A percentile compares a stretch with the other conserved stretches of the same genome.
phyloP scores from a whole-genome alignment of 805 yeast genomes.

The Sugiyamaella marilandica region DNA sequence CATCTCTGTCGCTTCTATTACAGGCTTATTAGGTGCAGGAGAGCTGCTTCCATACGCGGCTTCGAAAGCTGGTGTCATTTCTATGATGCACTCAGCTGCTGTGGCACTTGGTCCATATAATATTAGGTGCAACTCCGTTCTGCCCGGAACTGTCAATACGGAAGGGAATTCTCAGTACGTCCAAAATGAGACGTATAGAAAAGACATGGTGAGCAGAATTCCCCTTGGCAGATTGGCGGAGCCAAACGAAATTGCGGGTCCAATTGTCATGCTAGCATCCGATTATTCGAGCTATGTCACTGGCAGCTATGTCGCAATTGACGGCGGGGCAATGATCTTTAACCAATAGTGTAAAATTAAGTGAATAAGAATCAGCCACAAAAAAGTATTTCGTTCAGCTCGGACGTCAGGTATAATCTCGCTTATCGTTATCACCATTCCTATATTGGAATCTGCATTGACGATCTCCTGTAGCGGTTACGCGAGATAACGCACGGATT shows the following conservation, averaged over 20 bases:
- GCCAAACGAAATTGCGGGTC: constrained; percentile 24
- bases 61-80: constrained; percentile 15
- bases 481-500: too few species aligned
- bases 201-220: constrained; percentile 34
- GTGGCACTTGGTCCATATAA: constrained; percentile 12
- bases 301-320: constrained; percentile 13
- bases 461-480: too few species aligned
- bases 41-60: constrained; percentile 34
- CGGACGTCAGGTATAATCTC: background rate
- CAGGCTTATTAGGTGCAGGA: constrained; percentile 22
- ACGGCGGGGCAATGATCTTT: constrained; percentile 31
- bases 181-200: constrained; percentile 32
- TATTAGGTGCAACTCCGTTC: constrained; percentile 15
- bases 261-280: constrained; percentile 22
- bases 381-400: too few species aligned
- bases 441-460: too few species aligned
- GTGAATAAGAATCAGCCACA: too few species aligned
- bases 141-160: constrained; percentile 16
- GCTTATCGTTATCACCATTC: background rate
- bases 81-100: constrained; percentile 16
- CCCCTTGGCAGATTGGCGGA: constrained; percentile 22
- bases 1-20: constrained; percentile 29
- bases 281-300: constrained; percentile 13
- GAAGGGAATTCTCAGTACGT: constrained; percentile 27
- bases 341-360: constrained; percentile 4